Evolutionary conservation across 805 yeast genomes (phyloP).

Genomic region (Candida ponderosae): DNA sequence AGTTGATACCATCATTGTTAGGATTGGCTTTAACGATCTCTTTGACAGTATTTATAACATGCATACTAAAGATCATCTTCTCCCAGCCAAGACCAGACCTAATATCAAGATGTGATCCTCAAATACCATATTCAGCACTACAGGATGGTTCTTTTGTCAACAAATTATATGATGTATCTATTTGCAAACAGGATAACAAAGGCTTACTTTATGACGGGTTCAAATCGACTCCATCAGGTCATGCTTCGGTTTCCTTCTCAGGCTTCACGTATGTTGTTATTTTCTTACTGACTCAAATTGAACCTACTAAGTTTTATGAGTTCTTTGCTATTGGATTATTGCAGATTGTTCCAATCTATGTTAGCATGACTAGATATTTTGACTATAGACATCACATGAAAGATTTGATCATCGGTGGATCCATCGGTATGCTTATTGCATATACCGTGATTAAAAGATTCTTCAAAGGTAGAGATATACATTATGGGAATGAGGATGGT

Average conservation of each 20-base stretch:
- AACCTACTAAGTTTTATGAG: not conserved
- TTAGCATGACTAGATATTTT: conserved; percentile 79
- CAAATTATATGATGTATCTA: conserved; percentile 28
- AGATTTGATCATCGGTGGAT: conserved; percentile 71
- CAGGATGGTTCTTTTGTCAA: conserved; percentile 2
- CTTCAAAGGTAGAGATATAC: conserved; percentile 11
- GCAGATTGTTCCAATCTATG: conserved; percentile 26
- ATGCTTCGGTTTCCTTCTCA: conserved; percentile 60
- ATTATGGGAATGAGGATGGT: not conserved
- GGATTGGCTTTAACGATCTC: conserved; percentile 7
- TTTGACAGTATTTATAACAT: conserved; percentile 8
- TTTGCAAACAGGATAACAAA: conserved; percentile 45
- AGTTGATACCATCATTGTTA: conserved; percentile 1
- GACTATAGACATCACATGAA: conserved; percentile 91
- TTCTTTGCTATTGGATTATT: not conserved
- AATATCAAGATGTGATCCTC: conserved; percentile 73
- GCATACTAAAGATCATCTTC: conserved; percentile 63
- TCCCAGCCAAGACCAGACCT: conserved; percentile 92
- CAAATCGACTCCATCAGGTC: conserved; percentile 78
- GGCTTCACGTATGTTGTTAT: conserved; percentile 28
- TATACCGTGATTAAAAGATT: conserved; percentile 10
- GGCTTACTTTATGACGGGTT: conserved; percentile 54
- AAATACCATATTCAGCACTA: conserved; percentile 27
- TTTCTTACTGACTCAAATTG: not conserved
- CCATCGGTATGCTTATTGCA: conserved; percentile 40